Percentiles rank a stretch among this genome's conserved stretches.
These are phyloP conservation scores for Candida tallmaniae DNA, from an alignment of 805 yeast genomes.

Conservation along the genomic window DNA sequence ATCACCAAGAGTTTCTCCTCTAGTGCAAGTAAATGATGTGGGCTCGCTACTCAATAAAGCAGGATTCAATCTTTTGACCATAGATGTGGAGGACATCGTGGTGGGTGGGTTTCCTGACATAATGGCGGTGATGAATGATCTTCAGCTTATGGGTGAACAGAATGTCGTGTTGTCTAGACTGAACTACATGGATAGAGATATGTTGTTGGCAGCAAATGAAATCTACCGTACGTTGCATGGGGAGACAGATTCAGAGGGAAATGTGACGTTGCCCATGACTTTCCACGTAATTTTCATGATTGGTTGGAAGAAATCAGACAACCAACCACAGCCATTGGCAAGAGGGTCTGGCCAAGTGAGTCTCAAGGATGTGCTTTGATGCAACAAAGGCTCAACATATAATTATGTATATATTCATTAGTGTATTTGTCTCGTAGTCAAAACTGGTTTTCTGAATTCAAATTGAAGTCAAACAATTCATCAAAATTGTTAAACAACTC, in stretches of 20 bases:
- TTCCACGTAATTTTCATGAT: slow-evolving; percentile 77
- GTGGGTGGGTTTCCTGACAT: slow-evolving; percentile 74
- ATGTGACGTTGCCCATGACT: slow-evolving; percentile 66
- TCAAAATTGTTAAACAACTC: slow-evolving; percentile 14
- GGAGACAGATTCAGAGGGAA: slow-evolving; percentile 44
- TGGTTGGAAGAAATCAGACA: slow-evolving; percentile 77
- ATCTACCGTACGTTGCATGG: slow-evolving; percentile 72
- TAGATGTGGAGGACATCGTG: slow-evolving; percentile 78
- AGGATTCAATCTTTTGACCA: slow-evolving; percentile 73
- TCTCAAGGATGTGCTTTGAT: slow-evolving; percentile 54
- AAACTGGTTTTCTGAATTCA: neutral
- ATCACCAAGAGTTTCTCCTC: slow-evolving; percentile 76
- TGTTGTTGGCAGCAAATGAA: slow-evolving; percentile 69
- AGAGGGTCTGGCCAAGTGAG: slow-evolving; percentile 70
- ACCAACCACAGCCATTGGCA: slow-evolving; percentile 67
- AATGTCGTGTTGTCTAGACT: slow-evolving; percentile 58
- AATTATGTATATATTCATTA: too few relatives aligned
- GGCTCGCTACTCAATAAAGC: slow-evolving; percentile 70
- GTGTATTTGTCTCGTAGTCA: too few relatives aligned
- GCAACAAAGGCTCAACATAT: neutral
- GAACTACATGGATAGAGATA: slow-evolving; percentile 45
- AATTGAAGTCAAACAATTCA: slow-evolving; percentile 10
- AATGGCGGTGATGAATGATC: slow-evolving; percentile 60
- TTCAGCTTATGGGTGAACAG: slow-evolving; percentile 81
- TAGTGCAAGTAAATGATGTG: slow-evolving; percentile 73